Evolutionary conservation across 2,329 filamentous ascomycete species (phyloP), one percentile per base, ranked within the genome.

Genomic region (Dothidotthia symphoricarpi): DNA sequence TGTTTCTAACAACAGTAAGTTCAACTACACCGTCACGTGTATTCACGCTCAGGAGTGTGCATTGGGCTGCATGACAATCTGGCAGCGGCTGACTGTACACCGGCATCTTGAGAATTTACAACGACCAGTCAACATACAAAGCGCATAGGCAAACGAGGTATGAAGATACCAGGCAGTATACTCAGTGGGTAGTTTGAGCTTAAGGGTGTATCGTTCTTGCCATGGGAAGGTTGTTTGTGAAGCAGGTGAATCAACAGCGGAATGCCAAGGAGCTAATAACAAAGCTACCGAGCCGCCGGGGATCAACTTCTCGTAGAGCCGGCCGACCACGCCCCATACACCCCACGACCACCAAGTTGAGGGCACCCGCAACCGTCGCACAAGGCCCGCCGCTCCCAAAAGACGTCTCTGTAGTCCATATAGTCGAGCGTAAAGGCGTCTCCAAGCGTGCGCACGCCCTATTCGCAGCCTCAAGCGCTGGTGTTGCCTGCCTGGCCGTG

Each of bases 261-360:
- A 27, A 28, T 19, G 26, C 24, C 39, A 39, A 43, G 43, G 31
- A 16, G 9, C 19, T 22, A 22, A 9, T 22, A 22, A 9, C 19
- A n/a, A n/a, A 33, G 28, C 33, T 38, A 38, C 14, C 24, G 29
- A 31, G 8, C 32, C 13, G 17, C 32, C 41, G 35, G 32, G 36
- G 39, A 46, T 45, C 32, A 45, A 22, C 19, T 22, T 22, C 19
- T 22, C 19, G 19, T 22, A 22, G 19, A 22, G 19, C 19, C 19
- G 19, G 5, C 9, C 19, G 19, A 9, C 19, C 47, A 55, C 50
- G 44, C 45, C 60, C 51, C 48, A 37, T 54, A 55, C 58, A 62
- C 54, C 54, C 52, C 49, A 59, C 55, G 46, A 61, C 55, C 49
- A 57, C 47, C 49, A 49, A 47, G 46, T 55, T 57, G 53, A 59